Conservation (phyloP, 225 moss, liverwort and hornwort species). For the Rhytidiadelphus loreus region DNA sequence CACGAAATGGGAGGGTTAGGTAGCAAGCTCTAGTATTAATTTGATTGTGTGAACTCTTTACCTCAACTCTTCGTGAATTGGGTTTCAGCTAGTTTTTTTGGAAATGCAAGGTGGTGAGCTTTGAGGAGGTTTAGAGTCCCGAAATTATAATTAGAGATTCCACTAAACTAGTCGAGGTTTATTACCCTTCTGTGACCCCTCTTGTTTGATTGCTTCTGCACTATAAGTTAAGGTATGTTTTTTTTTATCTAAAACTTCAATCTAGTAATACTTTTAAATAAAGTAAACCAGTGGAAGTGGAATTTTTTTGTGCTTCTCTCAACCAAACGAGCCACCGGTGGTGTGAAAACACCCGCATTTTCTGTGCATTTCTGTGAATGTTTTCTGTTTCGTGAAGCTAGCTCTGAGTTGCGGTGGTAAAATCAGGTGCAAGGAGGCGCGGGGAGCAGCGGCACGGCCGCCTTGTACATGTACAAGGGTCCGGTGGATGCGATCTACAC, state of each 20-base stretch:
- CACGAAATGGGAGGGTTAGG: background rate
- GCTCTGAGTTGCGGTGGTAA: background rate
- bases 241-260: background rate
- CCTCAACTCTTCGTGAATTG: background rate
- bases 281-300: too few species aligned
- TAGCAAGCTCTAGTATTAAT: background rate
- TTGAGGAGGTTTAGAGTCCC: background rate
- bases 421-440: conserved; percentile 62
- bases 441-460: conserved; percentile 35
- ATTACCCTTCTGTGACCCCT: background rate
- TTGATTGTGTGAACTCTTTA: background rate
- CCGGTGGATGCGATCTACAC: conserved; percentile 61
- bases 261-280: background rate
- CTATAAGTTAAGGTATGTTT: too few species aligned
- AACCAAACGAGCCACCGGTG: background rate
- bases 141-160: background rate
- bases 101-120: background rate
- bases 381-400: background rate
- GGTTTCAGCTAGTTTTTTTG: background rate
- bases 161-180: background rate
- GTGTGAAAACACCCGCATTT: background rate
- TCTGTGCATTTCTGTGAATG: background rate
- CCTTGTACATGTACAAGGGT: conserved; percentile 66
- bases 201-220: background rate
- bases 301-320: background rate